These are phyloP conservation scores for Paecilomyces niveus DNA, from an alignment of 2,329 filamentous ascomycete species.

Conservation along the genomic window DNA sequence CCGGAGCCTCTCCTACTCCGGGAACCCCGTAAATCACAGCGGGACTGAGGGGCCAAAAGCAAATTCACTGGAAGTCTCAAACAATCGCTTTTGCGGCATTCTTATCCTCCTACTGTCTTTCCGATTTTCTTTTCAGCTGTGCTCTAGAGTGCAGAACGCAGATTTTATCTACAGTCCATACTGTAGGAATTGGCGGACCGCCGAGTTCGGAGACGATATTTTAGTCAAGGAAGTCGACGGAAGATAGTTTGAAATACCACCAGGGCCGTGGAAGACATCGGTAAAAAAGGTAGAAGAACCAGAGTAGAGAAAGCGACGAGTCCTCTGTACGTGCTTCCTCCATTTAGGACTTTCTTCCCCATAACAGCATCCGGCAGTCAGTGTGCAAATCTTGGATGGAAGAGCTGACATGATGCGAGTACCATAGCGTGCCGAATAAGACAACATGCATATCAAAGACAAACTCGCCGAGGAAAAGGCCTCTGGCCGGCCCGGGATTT, in stretches of 20 bases:
- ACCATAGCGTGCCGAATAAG: neutral
- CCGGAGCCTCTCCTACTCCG: neutral
- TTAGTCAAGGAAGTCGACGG: conserved; percentile 22
- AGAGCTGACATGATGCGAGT: neutral
- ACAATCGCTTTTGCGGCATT: neutral
- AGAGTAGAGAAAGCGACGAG: neutral
- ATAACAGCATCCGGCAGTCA: neutral
- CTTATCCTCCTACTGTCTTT: neutral
- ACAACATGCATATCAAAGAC: conserved; percentile 87
- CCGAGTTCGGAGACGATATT: conserved; percentile 41
- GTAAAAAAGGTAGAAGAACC: neutral
- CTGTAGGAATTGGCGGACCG: conserved; percentile 46
- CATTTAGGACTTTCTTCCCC: neutral
- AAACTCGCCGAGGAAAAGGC: conserved; percentile 79
- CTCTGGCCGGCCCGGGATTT: conserved; percentile 80
- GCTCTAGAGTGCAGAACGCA: neutral
- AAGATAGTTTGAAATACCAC: neutral
- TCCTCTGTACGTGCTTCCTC: neutral
- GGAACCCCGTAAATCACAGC: neutral
- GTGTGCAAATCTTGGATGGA: neutral
- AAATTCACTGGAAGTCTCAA: neutral
- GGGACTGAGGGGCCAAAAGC: neutral
- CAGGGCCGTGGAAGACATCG: neutral
- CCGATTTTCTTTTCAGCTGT: neutral
- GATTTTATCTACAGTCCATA: conserved; percentile 36